These are phyloP conservation scores for Penicillium sp. DNA, from an alignment of 2,329 filamentous ascomycete genomes.

Conservation along the genomic window DNA sequence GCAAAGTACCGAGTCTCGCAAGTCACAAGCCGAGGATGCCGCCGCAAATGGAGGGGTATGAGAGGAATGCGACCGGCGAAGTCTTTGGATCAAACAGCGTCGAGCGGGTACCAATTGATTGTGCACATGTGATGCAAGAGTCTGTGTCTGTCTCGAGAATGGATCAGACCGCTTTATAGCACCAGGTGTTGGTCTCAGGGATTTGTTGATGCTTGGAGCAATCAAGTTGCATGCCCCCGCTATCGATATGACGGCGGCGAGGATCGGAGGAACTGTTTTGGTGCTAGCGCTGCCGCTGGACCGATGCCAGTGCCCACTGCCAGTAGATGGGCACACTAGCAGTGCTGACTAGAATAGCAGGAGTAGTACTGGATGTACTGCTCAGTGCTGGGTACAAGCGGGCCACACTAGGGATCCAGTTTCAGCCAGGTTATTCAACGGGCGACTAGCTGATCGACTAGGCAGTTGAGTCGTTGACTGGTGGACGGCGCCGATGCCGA, in stretches of 20 bases:
- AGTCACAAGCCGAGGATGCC: constrained; percentile 17
- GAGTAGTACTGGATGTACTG: too few relatives aligned
- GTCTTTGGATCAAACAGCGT: neutral
- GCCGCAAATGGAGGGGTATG: constrained; percentile 4
- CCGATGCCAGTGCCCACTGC: constrained; percentile 10
- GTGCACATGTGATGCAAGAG: neutral
- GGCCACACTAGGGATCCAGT: neutral
- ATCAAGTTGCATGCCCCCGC: constrained; percentile 11
- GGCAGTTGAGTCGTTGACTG: constrained; percentile 6
- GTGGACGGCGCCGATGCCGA: constrained; percentile 10
- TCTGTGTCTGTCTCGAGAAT: neutral
- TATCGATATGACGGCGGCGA: constrained; percentile 4
- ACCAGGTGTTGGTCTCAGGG: neutral
- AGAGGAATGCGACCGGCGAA: constrained; percentile 10
- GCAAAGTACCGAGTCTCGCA: neutral
- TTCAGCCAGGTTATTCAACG: neutral
- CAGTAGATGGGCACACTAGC: neutral
- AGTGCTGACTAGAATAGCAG: too few relatives aligned
- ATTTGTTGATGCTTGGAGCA: neutral
- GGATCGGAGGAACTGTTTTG: constrained; percentile 13
- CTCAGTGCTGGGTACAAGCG: neutral
- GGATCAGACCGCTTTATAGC: neutral
- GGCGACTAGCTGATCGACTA: neutral
- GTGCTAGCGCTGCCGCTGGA: constrained; percentile 26
- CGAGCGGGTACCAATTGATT: neutral